phyloP scores from a whole-genome alignment of 2,329 filamentous ascomycete species.

The Scedosporium boydii region DNA sequence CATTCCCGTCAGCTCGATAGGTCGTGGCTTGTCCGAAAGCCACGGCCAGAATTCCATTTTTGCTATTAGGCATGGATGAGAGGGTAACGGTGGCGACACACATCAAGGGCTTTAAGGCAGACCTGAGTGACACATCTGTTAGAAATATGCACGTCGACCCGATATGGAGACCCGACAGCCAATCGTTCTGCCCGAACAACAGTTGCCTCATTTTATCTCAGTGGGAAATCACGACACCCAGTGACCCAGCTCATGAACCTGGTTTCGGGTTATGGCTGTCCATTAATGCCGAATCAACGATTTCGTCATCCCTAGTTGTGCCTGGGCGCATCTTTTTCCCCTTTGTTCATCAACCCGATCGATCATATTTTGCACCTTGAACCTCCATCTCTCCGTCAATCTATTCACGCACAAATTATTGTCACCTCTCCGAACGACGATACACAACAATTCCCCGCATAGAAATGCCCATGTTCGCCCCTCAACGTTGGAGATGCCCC shows the following conservation, averaged over 20 bases:
- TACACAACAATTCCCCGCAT: neutral
- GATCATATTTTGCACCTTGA: neutral
- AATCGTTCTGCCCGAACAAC: neutral
- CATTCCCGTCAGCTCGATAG: neutral
- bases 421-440: neutral
- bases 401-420: too few species aligned
- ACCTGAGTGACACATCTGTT: neutral
- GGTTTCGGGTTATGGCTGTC: neutral
- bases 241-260: neutral
- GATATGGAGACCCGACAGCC: neutral
- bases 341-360: neutral
- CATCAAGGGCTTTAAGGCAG: neutral
- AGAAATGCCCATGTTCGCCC: neutral
- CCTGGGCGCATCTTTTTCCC: neutral
- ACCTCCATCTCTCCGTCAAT: neutral
- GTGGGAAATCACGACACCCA: neutral
- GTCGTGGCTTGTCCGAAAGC: neutral
- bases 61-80: neutral
- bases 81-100: neutral
- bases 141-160: neutral
- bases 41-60: neutral
- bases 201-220: neutral
- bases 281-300: neutral
- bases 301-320: neutral
- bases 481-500: neutral